Base-by-base conservation (phyloP, 192 early-diverging fungal species). In the Piromyces finnis region DNA sequence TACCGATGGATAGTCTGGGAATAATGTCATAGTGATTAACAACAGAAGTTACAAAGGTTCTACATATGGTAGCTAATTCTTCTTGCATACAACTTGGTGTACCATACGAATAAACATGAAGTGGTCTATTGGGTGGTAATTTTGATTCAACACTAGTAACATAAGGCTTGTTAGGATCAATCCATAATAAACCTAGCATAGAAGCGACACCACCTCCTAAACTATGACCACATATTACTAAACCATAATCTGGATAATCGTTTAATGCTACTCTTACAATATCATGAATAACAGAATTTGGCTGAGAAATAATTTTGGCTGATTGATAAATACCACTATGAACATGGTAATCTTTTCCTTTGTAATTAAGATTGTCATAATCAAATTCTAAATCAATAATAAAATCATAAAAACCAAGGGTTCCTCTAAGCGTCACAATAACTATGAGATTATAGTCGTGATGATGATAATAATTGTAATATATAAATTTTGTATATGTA, bases 141-240 rank as follows among this genome's bases (percentile, higher is more conserved):
- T 91, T 91, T 3, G 91, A 91, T 12, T 78, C 77, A 79, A 78
- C 51, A 30, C 18, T 51, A n/a, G 26, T 30, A 15, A 82, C 29
- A 35, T 37, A 79, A 41, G 27, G 80, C 22, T 77, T 77, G 77
- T 51, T 36, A n/a, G 30, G 39, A 78, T 92, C 87, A 30, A 90
- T 89, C 96, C 95, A 97, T 13, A 95, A 81, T 15, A 96, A 86
- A 11, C 92, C 87, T 9, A 97, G 84, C 27, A 95, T 82, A 0
- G 93, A 87, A 0, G 95, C 95, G 6, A 97, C 92, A 3, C 95
- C 95, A 30, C 92, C 95, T 77, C 96, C 96, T 28, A 97, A 83
- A 17, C 92, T 94, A 84, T 97, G 96, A 16, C 96, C 96, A 15
- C 93, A 94, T 17, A 97, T 82, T 5, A 96, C 89, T 78, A 97